Base-by-base conservation (phyloP, 2,329 filamentous ascomycete species). In the Hypoxylon sp. region DNA sequence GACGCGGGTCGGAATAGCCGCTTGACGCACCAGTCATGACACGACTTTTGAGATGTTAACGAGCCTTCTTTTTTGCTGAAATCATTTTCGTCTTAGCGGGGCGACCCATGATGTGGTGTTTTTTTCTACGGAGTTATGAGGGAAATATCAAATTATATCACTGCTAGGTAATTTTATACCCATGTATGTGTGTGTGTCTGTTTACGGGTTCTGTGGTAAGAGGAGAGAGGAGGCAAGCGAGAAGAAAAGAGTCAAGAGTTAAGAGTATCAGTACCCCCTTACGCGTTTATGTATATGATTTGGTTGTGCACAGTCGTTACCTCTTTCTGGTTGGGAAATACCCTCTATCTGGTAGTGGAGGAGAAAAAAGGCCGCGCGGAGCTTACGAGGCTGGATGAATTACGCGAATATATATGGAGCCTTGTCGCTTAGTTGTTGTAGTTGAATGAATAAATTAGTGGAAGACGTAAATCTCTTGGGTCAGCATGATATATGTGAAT, bases 1-100 rank as follows among this genome's bases (percentile, higher is more conserved):
- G 78, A 80, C 55, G 79, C 78, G 3, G 79, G 74, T 13, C 60
- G 65, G 10, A 56, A 39, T 22, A 62, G 62, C 28, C 56, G 56
- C 13, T 4, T 44, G 24, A 37, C 51, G 52, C 48, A 56, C 3
- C 46, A 56, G 49, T 22, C 61, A 30, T 55, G 50, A 64, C 22
- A 49, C n/a, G 13, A n/a, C 13, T 2, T 15, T 11, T n/a, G 26
- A 19, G 10, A n/a, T 3, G 3, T 10, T 32, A 32, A 28, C 19
- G 15, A 19, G 47, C 44, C 11, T 22, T 2, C 22, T 24, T 6
- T 24, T 55, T 41, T 56, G 22, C 22, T 59, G 48, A 22, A n/a
- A 26, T 26, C 43, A 17, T 54, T 56, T 61, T 26, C n/a, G n/a
- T n/a, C 22, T 22, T 46, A 49, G 47, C 30, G 7, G 55, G 62